A percentile compares a stretch with the other conserved stretches of the same genome.
Conservation (phyloP, 305 asterid species). For the Andrographis paniculata region DNA sequence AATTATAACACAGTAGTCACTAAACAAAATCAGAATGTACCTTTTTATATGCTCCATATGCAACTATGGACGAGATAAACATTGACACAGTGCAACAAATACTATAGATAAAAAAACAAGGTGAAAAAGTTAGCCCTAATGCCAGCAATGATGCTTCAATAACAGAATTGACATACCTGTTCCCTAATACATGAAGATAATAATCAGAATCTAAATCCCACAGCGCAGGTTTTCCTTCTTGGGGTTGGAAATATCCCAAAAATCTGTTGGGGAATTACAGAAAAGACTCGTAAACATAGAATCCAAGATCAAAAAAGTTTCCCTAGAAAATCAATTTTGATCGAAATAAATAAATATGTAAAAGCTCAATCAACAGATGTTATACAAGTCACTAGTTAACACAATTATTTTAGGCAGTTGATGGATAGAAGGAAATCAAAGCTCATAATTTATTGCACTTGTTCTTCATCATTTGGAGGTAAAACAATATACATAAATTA, state of each 20-base stretch:
- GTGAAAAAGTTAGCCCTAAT: not conserved
- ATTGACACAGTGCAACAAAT: not conserved
- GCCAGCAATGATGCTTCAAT: conserved; percentile 9
- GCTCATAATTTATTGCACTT: too few species aligned
- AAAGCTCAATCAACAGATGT: too few species aligned
- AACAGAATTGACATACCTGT: conserved; percentile 32
- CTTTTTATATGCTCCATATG: not conserved
- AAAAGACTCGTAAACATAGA: conserved; percentile 17
- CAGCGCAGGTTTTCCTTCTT: conserved; percentile 93
- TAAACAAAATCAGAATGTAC: conserved; percentile 1
- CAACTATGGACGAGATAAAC: not conserved
- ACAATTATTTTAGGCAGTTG: too few species aligned
- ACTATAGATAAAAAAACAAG: not conserved
- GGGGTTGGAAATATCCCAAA: conserved; percentile 96
- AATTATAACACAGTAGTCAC: conserved; percentile 1
- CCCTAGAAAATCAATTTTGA: too few species aligned
- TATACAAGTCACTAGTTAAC: too few species aligned
- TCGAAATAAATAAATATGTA: too few species aligned
- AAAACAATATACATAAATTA: not conserved
- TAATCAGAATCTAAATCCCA: conserved; percentile 99
- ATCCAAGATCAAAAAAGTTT: too few species aligned
- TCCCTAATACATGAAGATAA: conserved; percentile 94
- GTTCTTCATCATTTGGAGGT: conserved; percentile 7
- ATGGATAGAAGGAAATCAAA: too few species aligned
- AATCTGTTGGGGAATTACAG: conserved; percentile 52